A percentile compares a stretch with the other conserved stretches of the same genome.
Evolutionary conservation across 2,329 filamentous ascomycete genomes (phyloP).

Genomic region (Exophiala lecanii-corni): DNA sequence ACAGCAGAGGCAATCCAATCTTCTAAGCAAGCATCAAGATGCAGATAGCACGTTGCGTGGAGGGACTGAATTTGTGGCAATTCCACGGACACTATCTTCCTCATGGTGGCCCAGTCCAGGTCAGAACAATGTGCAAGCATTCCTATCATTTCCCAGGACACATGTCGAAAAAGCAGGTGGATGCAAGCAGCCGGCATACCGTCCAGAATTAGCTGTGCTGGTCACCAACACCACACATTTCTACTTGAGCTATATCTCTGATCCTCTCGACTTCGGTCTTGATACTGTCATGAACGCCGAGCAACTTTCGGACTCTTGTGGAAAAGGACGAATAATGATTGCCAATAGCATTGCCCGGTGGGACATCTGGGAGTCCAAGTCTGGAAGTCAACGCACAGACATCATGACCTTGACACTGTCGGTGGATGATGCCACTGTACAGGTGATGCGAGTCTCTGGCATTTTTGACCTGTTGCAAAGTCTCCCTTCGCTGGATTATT

Average conservation of each 20-base stretch:
- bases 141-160: slow-evolving; percentile 19
- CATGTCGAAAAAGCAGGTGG: slow-evolving; percentile 14
- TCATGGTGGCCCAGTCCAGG: slow-evolving; percentile 1
- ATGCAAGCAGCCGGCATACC: slow-evolving; percentile 15
- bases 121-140: slow-evolving; percentile 3
- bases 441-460: slow-evolving; percentile 5
- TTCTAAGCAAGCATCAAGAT: slow-evolving; percentile 3
- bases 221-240: slow-evolving; percentile 15
- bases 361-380: slow-evolving; percentile 8
- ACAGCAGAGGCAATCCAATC: slow-evolving; percentile 9
- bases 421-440: slow-evolving; percentile 23
- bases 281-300: slow-evolving; percentile 12
- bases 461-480: neutral
- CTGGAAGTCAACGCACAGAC: slow-evolving; percentile 9
- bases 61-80: slow-evolving; percentile 20
- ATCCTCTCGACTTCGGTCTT: slow-evolving; percentile 20
- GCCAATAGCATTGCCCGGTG: slow-evolving; percentile 26
- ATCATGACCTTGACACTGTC: slow-evolving; percentile 23
- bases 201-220: slow-evolving; percentile 22
- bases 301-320: slow-evolving; percentile 16
- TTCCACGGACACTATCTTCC: neutral
- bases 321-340: slow-evolving; percentile 22
- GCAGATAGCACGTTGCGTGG: slow-evolving; percentile 16
- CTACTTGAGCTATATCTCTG: slow-evolving; percentile 23
- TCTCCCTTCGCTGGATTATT: neutral